Conservation (phyloP, 176 grass and related monocot species). For the Ananas comosus region DNA sequence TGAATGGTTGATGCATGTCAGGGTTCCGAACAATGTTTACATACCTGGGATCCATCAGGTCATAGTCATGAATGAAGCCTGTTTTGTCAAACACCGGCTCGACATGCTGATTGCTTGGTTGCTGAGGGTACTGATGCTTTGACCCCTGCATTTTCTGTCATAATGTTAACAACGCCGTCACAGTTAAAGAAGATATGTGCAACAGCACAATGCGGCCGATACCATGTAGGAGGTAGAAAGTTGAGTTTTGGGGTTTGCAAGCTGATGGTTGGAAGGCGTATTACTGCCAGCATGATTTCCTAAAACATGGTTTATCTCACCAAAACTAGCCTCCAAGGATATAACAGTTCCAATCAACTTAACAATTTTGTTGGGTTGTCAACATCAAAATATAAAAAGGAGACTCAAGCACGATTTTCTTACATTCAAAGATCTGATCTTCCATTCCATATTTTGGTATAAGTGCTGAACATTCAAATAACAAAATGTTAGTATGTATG, state of each 20-base stretch:
- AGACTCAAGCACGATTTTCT: conserved; percentile 15
- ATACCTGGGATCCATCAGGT: conserved; percentile 5
- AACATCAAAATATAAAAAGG: background rate
- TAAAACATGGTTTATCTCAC: conserved; percentile 10
- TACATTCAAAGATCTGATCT: conserved; percentile 76
- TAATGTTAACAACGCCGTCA: conserved; percentile 10
- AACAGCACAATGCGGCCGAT: conserved; percentile 1
- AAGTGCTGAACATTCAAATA: conserved; percentile 53
- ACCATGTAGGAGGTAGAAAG: conserved; percentile 36
- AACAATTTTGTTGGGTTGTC: conserved; percentile 10
- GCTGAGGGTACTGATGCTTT: conserved; percentile 29
- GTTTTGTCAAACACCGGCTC: conserved; percentile 23
- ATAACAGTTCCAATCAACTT: conserved; percentile 35
- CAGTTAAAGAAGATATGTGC: background rate
- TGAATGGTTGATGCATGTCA: conserved; percentile 3
- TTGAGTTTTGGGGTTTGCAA: conserved; percentile 24
- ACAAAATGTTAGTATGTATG: conserved; percentile 3
- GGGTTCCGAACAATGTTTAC: conserved; percentile 4
- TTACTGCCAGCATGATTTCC: conserved; percentile 30
- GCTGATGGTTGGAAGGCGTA: conserved; percentile 33
- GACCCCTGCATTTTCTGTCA: conserved; percentile 13
- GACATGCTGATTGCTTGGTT: conserved; percentile 30
- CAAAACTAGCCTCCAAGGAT: conserved; percentile 41
- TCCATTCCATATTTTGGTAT: conserved; percentile 81
- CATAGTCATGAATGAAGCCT: background rate